Percentiles rank a stretch among this genome's conserved stretches.
These are phyloP conservation scores for Yamadazyma blattariae DNA, from an alignment of 1,139 yeast genomes.

Conservation along the genomic window DNA sequence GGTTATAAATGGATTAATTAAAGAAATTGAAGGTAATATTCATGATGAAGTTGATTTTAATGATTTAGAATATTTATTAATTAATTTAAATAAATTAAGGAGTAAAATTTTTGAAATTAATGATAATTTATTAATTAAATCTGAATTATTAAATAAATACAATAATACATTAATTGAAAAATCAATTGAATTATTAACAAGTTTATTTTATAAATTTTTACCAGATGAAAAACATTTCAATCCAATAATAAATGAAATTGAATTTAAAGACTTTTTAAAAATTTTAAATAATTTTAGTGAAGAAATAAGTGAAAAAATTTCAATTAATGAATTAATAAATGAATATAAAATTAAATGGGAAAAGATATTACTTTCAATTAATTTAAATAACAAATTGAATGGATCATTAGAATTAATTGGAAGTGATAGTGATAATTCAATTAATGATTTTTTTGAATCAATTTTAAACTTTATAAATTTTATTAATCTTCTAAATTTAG, in stretches of 20 bases:
- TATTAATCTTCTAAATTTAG: constrained; percentile 24
- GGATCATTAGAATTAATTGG: neutral
- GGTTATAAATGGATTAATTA: constrained; percentile 19
- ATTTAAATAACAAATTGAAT: constrained; percentile 1
- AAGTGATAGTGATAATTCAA: neutral
- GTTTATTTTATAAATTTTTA: constrained; percentile 14
- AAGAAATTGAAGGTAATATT: constrained; percentile 18
- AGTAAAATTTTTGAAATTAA: constrained; percentile 8
- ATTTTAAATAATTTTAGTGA: constrained; percentile 11
- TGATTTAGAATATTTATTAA: constrained; percentile 18
- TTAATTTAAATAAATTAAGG: constrained; percentile 18
- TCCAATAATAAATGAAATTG: constrained; percentile 10
- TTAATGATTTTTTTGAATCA: constrained; percentile 16
- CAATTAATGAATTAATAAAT: constrained; percentile 11
- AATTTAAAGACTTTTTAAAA: constrained; percentile 13
- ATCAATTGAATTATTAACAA: constrained; percentile 8
- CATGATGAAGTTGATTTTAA: constrained; percentile 11
- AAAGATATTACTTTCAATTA: constrained; percentile 9
- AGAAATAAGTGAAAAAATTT: constrained; percentile 9
- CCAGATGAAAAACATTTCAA: constrained; percentile 23
- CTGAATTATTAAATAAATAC: constrained; percentile 11
- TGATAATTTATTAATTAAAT: constrained; percentile 11
- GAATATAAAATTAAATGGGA: constrained; percentile 20
- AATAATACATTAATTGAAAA: constrained; percentile 8
- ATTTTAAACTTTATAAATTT: constrained; percentile 27